Base-by-base conservation (phyloP, 2,329 filamentous ascomycete genomes). In the Aspergillus melleus region DNA sequence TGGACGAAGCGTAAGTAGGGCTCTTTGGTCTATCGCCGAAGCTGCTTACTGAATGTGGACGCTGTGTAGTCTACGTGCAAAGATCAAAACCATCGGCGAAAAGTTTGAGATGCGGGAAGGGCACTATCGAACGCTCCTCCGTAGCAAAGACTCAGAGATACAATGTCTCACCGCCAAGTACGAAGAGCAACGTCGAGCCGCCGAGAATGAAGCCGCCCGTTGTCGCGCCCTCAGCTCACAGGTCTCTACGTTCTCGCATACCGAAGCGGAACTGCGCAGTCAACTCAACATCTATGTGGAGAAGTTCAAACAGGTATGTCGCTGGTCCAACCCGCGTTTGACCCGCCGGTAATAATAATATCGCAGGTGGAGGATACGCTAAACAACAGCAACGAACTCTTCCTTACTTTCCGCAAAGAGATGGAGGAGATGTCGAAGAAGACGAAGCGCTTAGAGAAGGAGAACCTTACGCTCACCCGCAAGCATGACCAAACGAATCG, bases 341-440 rank as follows among this genome's bases (percentile, higher is more conserved):
- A 62, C 61, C 57, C 62, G 55, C 64, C 59, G 63, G 68, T 77
- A 74, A 72, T 76, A 83, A 82, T 83, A 77, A 78, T 74, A 74
- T 77, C 68, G 77, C 81, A 98, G 94, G 94, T 98, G 74, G 94
- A 98, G 84, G 95, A 98, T 78, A 98, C 94, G 42, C 85, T 98
- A 54, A 98, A 97, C 79, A 98, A 97, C 75, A 96, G 92, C 77
- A 98, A 98, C 80, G 95, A 98, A 74, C 82, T 98, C 56, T 98
- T 98, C 77, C 82, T 97, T 67, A 97, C 95, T 0, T 98, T 98
- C 79, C 87, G 94, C 57, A 97, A 96, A 80, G 95, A 98, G 78
- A 98, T 98, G 93, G 95, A 98, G 78, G 95, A 98, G 72, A 98
- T 98, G 93, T 96, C 93, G 0, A 97, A 97, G 81, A 98, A 98